phyloP scores from a whole-genome alignment of 345 rosid species.

The Citrus sp. region DNA sequence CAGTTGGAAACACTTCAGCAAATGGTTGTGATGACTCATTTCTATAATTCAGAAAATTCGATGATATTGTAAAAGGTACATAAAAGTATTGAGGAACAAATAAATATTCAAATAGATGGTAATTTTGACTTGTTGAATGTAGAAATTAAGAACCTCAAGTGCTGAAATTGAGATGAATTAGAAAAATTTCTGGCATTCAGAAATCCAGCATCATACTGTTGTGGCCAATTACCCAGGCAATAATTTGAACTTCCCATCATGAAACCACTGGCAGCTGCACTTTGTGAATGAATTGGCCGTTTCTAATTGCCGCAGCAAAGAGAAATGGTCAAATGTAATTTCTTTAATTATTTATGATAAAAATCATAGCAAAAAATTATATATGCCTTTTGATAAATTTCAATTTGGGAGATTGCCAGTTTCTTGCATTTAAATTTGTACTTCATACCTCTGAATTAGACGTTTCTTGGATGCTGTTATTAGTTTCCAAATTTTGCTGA shows the following conservation, averaged over 20 bases:
- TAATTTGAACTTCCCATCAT: not conserved
- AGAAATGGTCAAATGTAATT: not conserved
- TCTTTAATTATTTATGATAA: not conserved
- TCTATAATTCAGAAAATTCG: not conserved
- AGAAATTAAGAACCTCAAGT: not conserved
- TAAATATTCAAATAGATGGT: not conserved
- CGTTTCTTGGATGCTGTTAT: not conserved
- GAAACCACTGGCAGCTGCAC: not conserved
- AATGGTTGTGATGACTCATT: constrained; percentile 5
- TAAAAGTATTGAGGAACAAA: not conserved
- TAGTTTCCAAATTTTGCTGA: constrained; percentile 2
- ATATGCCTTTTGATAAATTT: too few relatives aligned
- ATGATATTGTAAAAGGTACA: not conserved
- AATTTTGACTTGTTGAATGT: not conserved
- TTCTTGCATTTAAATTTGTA: too few relatives aligned
- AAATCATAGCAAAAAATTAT: not conserved
- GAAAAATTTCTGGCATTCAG: not conserved
- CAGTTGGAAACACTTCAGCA: constrained; percentile 2
- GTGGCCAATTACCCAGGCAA: not conserved
- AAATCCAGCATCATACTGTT: not conserved
- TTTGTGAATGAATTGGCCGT: not conserved
- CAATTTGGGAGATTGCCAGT: too few relatives aligned
- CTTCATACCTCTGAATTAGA: not conserved
- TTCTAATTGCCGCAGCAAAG: not conserved
- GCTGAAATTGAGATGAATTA: not conserved